Evolutionary conservation across 108 stramenopile species (phyloP), one percentile per base, ranked within the genome.

Genomic region (Cafeteria roenbergensis): DNA sequence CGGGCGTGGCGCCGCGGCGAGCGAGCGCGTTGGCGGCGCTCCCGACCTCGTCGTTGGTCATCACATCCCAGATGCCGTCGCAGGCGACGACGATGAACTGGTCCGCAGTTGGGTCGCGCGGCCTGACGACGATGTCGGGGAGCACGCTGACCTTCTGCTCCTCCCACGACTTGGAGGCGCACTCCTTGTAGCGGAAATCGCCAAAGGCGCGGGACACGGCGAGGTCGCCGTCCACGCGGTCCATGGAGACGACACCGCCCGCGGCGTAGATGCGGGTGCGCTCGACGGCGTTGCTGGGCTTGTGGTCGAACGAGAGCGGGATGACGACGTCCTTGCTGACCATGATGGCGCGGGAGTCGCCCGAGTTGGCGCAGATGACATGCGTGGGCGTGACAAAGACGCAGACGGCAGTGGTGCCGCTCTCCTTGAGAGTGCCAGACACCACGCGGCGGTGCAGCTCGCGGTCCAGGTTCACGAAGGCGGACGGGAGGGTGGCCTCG

Each of bases 331-430:
- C 59, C 24, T 35, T 65, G 26, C 69, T 35, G 29, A 69, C 36
- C 25, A 77, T 57, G 57, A 93, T 73, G 42, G 89, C 74, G 35
- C 96, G 81, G 34, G 89, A 89, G 73, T 97, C 96, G 36, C 96
- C 96, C 21, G 90, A 88, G 71, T 97, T 97, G 73, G 92, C 92
- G 67, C 90, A 91, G 38, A 94, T 71, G 32, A 94, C 71, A 57
- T 79, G 83, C 26, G 74, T 71, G 12, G 93, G 93, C 17, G 92
- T 89, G 3, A 92, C 50, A 58, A 94, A 38, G 2, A 85, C 88
- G 35, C 82, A 73, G 24, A 86, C 73, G 1, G 89, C 91, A 9
- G 95, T 93, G 20, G 90, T 90, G 8, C 95, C 95, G 51, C 68
- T 69, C 27, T 37, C 21, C 27, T 78, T 73, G 53, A 34, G 76